A percentile compares a stretch with the other conserved stretches of the same genome.
These are phyloP conservation scores for Typha latifolia DNA, from an alignment of 176 grass and related monocot species.

Conservation along the genomic window DNA sequence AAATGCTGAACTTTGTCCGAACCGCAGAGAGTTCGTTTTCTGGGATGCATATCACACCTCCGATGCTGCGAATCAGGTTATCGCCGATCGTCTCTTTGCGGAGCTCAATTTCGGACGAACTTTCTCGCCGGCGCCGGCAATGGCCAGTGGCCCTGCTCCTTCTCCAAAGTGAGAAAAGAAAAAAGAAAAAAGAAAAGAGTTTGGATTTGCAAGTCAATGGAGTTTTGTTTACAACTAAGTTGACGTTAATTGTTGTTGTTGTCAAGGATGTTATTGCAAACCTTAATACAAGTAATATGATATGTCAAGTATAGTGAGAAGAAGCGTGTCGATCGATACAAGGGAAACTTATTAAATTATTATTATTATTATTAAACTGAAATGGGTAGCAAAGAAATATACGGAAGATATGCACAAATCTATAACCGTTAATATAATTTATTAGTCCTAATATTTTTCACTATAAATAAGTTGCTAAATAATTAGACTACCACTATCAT, in stretches of 20 bases:
- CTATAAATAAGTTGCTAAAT: too few relatives aligned
- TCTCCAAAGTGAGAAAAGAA: neutral
- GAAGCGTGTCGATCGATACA: neutral
- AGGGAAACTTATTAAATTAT: too few relatives aligned
- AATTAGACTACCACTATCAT: too few relatives aligned
- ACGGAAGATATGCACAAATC: too few relatives aligned
- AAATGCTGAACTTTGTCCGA: slow-evolving; percentile 49
- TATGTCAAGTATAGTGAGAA: neutral
- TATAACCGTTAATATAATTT: too few relatives aligned
- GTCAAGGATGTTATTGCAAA: neutral
- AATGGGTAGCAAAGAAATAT: too few relatives aligned
- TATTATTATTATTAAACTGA: too few relatives aligned
- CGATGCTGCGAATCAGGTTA: slow-evolving; percentile 80
- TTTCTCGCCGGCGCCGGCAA: neutral
- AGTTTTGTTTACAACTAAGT: slow-evolving; percentile 1
- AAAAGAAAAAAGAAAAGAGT: neutral
- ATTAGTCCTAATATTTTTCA: too few relatives aligned
- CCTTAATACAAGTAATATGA: neutral
- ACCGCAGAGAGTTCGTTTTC: slow-evolving; percentile 77
- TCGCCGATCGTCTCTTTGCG: slow-evolving; percentile 53
- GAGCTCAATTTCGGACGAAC: slow-evolving; percentile 23
- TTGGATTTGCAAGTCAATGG: neutral
- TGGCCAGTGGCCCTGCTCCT: slow-evolving; percentile 18
- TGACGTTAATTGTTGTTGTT: neutral
- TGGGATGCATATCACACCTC: slow-evolving; percentile 98